phyloP scores from a whole-genome alignment of 2,329 filamentous ascomycete species.

The Arthrinium phaeospermum region DNA sequence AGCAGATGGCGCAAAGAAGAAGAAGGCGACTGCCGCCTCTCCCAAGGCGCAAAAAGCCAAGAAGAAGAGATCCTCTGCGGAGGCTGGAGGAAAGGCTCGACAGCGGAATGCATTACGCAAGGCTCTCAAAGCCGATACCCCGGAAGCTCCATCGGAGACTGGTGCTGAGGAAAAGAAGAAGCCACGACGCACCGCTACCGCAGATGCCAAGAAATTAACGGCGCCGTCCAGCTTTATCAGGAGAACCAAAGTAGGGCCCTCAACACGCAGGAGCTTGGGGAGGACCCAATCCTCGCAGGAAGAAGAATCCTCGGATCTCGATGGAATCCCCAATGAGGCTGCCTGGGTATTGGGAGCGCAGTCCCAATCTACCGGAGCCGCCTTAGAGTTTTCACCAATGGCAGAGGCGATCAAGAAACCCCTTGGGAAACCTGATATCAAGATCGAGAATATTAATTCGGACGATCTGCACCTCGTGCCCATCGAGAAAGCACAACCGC shows the following conservation, averaged over 20 bases:
- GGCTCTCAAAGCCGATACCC: background rate
- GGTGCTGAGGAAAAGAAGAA: background rate
- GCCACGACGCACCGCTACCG: slow-evolving; percentile 10
- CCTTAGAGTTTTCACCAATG: background rate
- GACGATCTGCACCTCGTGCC: slow-evolving; percentile 36
- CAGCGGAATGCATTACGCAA: background rate
- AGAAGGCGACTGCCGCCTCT: background rate
- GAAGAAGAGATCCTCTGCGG: background rate
- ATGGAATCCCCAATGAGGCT: background rate
- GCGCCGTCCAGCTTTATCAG: background rate
- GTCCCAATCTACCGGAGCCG: background rate
- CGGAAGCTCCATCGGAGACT: background rate
- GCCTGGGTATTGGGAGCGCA: background rate
- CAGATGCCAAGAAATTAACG: background rate
- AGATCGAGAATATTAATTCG: slow-evolving; percentile 25
- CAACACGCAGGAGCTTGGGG: background rate
- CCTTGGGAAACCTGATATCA: background rate
- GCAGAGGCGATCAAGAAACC: background rate
- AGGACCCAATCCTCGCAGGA: background rate
- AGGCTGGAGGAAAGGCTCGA: background rate
- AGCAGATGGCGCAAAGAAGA: background rate
- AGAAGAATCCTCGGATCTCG: background rate
- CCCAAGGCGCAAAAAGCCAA: background rate
- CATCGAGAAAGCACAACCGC: slow-evolving; percentile 40
- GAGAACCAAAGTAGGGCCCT: slow-evolving; percentile 8